Conservation (phyloP, 345 rosid genomes). For the Eucalyptus pauciflora region DNA sequence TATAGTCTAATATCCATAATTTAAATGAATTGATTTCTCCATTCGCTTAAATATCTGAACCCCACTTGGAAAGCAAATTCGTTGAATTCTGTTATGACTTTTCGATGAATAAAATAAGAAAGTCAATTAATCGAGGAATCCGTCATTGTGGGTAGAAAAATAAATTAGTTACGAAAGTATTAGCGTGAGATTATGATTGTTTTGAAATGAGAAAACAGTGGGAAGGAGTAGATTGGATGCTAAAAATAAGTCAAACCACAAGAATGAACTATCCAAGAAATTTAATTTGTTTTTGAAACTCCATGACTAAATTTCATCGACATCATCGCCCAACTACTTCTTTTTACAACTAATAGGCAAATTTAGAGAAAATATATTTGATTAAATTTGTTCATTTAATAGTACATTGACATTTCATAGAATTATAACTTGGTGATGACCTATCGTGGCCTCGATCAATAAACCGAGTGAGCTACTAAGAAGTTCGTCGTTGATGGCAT, state of each 20-base stretch:
- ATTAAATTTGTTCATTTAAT: not conserved
- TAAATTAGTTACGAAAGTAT: not conserved
- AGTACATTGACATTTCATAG: not conserved
- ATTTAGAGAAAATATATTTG: not conserved
- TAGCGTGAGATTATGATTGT: not conserved
- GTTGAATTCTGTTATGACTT: accelerated
- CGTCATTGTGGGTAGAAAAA: accelerated
- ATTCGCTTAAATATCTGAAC: not conserved
- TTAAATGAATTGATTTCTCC: not conserved
- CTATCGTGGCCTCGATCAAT: accelerated
- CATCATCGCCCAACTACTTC: accelerated
- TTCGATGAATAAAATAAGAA: not conserved
- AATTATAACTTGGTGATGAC: not conserved
- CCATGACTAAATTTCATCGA: not conserved
- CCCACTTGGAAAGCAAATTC: not conserved
- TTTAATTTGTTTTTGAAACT: not conserved
- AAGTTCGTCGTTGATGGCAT: not conserved
- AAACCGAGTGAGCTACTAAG: not conserved
- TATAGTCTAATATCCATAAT: not conserved
- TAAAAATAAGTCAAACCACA: not conserved
- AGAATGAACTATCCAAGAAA: not conserved
- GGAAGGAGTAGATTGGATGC: not conserved
- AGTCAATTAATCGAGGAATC: not conserved
- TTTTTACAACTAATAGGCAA: not conserved
- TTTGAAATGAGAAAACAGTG: not conserved